Conservation (phyloP, 2,329 filamentous ascomycete species). For the Bipolaris zeicola region DNA sequence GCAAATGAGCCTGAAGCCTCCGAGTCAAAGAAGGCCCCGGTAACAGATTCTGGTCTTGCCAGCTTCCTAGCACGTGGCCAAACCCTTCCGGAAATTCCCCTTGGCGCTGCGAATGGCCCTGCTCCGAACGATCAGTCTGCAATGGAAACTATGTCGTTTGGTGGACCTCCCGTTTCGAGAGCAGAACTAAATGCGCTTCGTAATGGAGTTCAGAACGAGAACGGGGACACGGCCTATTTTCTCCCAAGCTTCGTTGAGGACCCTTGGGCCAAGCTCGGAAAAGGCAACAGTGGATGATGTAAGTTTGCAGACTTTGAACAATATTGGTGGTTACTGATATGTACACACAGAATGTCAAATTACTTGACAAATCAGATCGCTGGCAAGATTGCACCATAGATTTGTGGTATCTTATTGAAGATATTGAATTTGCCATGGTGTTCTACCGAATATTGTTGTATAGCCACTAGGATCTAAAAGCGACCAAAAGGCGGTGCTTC, state of each 20-base stretch:
- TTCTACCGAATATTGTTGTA: too few relatives aligned
- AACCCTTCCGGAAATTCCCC: constrained; percentile 28
- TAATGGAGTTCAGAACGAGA: constrained; percentile 51
- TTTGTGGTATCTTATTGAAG: not conserved
- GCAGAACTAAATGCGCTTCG: constrained; percentile 46
- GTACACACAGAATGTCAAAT: not conserved
- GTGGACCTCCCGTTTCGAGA: constrained; percentile 33
- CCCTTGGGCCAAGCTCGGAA: constrained; percentile 62
- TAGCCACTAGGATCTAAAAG: too few relatives aligned
- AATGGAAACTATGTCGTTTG: constrained; percentile 35
- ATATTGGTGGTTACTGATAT: not conserved
- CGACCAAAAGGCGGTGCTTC: not conserved
- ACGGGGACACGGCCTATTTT: constrained; percentile 72
- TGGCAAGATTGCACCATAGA: not conserved
- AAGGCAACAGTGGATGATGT: not conserved
- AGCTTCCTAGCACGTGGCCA: constrained; percentile 40
- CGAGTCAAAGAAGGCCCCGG: constrained; percentile 18
- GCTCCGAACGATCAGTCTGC: constrained; percentile 8
- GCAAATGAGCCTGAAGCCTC: not conserved
- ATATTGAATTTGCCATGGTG: not conserved
- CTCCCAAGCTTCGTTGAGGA: constrained; percentile 72
- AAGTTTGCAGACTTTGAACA: not conserved
- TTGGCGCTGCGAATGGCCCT: not conserved
- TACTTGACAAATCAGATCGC: not conserved
- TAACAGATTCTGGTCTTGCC: constrained; percentile 35